Conservation (phyloP, 805 yeast genomes). For the Yamadazyma ubonensis region DNA sequence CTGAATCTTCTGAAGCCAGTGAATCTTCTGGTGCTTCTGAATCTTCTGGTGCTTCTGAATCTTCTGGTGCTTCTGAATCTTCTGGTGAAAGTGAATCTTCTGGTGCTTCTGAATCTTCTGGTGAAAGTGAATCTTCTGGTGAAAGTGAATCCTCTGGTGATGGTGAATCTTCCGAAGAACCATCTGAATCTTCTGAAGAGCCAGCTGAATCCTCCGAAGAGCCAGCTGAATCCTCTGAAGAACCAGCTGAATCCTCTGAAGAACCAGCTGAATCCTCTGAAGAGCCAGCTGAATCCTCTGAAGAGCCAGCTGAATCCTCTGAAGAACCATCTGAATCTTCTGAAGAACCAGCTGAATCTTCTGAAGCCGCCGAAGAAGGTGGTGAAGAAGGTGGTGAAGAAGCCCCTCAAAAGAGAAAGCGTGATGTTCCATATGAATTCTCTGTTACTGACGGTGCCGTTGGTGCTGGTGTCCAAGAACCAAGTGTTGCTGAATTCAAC, state of each 20-base stretch:
- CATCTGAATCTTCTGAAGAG: constrained; percentile 23
- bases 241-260: constrained; percentile 13
- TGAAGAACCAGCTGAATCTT: constrained; percentile 11
- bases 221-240: constrained; percentile 1
- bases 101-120: background rate
- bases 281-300: background rate
- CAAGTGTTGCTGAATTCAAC: constrained; percentile 1
- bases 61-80: constrained; percentile 16
- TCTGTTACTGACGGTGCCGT: background rate
- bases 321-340: constrained; percentile 24
- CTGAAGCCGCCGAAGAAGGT: no score
- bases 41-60: constrained; percentile 29
- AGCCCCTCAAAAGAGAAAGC: background rate
- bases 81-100: background rate
- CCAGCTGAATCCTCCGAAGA: background rate
- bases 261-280: no score
- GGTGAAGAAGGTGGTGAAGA: background rate
- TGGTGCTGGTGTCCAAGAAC: background rate
- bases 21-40: constrained; percentile 24
- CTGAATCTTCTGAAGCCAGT: constrained; percentile 18
- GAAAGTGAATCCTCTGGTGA: constrained; percentile 3
- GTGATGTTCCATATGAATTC: background rate
- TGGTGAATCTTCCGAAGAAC: constrained; percentile 15
- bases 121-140: background rate
- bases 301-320: constrained; percentile 11